These are phyloP conservation scores for Blastobotrys americana DNA, from an alignment of 805 yeast species.

Conservation along the genomic window DNA sequence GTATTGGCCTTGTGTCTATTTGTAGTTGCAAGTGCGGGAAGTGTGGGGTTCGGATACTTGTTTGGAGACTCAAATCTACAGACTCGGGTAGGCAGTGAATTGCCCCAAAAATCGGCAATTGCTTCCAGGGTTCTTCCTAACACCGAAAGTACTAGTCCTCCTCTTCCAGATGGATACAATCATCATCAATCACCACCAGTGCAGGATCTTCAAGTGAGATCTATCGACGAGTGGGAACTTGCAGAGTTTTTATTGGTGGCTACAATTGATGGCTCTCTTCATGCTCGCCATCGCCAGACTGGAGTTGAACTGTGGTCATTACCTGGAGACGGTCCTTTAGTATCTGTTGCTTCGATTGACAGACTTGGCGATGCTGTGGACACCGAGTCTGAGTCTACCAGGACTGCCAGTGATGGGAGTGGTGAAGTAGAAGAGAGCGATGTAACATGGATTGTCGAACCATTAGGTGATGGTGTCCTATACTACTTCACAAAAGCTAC, in stretches of 20 bases:
- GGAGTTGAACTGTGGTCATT: constrained; percentile 77
- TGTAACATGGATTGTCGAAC: constrained; percentile 82
- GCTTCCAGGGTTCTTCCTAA: too few species aligned
- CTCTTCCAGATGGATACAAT: too few species aligned
- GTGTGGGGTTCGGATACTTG: neutral
- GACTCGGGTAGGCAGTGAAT: too few species aligned
- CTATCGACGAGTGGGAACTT: constrained; percentile 41
- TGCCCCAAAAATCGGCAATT: too few species aligned
- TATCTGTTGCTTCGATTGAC: constrained; percentile 30
- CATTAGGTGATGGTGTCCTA: constrained; percentile 73
- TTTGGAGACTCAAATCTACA: too few species aligned
- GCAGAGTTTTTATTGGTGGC: constrained; percentile 60
- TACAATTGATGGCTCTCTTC: constrained; percentile 81
- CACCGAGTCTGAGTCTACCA: neutral
- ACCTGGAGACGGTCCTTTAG: constrained; percentile 57
- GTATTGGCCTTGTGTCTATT: too few species aligned
- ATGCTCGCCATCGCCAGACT: constrained; percentile 66
- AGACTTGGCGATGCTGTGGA: constrained; percentile 11
- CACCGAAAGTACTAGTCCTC: too few species aligned
- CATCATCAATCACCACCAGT: too few species aligned
- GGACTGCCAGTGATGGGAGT: constrained; percentile 3
- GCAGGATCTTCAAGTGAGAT: constrained; percentile 11
- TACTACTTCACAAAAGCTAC: constrained; percentile 67
- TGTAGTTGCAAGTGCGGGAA: too few species aligned
- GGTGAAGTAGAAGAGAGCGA: constrained; percentile 27